Evolutionary conservation across 345 rosid species (phyloP).

Genomic region (Noccaea caerulescens): DNA sequence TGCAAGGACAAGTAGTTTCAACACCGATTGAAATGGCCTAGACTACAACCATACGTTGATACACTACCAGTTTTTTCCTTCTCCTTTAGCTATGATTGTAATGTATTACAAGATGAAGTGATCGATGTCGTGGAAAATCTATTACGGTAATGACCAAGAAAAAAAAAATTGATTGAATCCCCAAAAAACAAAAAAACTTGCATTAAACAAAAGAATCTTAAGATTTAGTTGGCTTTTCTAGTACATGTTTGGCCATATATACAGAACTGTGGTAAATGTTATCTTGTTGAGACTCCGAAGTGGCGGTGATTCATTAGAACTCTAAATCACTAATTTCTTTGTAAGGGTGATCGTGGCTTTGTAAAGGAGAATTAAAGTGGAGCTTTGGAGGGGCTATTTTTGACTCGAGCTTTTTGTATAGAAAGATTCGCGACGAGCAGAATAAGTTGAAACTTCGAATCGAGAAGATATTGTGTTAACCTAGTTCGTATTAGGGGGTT

Average conservation of each 20-base stretch:
- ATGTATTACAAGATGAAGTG: conserved; percentile 4
- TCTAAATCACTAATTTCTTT: background rate
- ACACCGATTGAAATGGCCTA: conserved; percentile 18
- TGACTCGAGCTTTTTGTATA: background rate
- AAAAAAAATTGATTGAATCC: background rate
- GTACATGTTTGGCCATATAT: background rate
- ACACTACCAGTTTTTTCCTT: background rate
- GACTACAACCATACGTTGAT: conserved; percentile 10
- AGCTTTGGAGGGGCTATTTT: background rate
- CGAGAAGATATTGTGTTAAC: too few relatives aligned
- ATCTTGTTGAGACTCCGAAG: background rate
- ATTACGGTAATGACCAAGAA: conserved; percentile 8
- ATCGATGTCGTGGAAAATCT: conserved; percentile 8
- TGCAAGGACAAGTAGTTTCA: conserved; percentile 24
- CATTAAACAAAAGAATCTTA: background rate
- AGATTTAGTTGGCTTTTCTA: background rate
- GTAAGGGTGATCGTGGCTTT: background rate
- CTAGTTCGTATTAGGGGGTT: background rate
- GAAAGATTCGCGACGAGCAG: background rate
- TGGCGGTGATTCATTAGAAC: background rate
- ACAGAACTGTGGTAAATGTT: background rate
- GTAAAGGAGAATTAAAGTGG: background rate
- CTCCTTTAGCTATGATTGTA: background rate
- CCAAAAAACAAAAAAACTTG: background rate
- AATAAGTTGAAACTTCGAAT: background rate